Percentiles rank a stretch among this genome's conserved stretches.
These are phyloP conservation scores for Anastatica hierochuntica DNA, from an alignment of 345 rosid species.

Conservation along the genomic window DNA sequence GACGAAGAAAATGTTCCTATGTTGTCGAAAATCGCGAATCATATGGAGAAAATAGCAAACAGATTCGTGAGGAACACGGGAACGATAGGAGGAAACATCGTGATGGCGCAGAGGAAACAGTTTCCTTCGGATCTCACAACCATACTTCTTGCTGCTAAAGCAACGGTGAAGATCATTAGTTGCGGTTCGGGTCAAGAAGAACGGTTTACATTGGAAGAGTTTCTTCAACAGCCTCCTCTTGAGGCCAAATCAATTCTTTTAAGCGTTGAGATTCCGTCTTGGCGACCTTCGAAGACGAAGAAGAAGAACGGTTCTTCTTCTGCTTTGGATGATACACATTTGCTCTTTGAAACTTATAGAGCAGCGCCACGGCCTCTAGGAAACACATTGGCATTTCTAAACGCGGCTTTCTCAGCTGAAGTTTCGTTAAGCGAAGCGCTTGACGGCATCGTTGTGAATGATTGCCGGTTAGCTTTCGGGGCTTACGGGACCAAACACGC, in stretches of 20 bases:
- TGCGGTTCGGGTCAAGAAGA: conserved; percentile 26
- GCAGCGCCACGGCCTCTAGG: conserved; percentile 82
- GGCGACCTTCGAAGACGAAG: conserved; percentile 13
- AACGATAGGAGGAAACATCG: conserved; percentile 69
- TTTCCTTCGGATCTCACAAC: conserved; percentile 90
- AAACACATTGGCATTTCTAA: conserved; percentile 67
- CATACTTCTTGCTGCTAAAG: conserved; percentile 52
- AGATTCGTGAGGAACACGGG: conserved; percentile 58
- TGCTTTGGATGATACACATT: conserved; percentile 12
- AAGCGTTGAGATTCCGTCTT: conserved; percentile 39
- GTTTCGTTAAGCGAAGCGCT: conserved; percentile 27
- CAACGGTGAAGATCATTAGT: conserved; percentile 43
- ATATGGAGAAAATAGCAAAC: conserved; percentile 69
- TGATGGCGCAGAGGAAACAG: conserved; percentile 63
- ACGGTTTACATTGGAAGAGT: conserved; percentile 54
- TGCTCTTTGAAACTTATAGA: conserved; percentile 74
- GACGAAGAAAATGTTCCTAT: conserved; percentile 12
- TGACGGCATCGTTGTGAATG: conserved; percentile 32
- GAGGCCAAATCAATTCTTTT: conserved; percentile 43
- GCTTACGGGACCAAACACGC: conserved; percentile 76
- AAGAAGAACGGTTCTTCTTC: conserved; percentile 22
- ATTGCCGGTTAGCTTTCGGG: conserved; percentile 64
- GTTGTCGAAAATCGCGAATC: conserved; percentile 38
- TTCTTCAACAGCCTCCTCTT: conserved; percentile 56
- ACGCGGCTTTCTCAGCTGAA: conserved; percentile 91